phyloP scores from a whole-genome alignment of 2,329 filamentous ascomycete species.

The Colletotrichum lindemuthianum region DNA sequence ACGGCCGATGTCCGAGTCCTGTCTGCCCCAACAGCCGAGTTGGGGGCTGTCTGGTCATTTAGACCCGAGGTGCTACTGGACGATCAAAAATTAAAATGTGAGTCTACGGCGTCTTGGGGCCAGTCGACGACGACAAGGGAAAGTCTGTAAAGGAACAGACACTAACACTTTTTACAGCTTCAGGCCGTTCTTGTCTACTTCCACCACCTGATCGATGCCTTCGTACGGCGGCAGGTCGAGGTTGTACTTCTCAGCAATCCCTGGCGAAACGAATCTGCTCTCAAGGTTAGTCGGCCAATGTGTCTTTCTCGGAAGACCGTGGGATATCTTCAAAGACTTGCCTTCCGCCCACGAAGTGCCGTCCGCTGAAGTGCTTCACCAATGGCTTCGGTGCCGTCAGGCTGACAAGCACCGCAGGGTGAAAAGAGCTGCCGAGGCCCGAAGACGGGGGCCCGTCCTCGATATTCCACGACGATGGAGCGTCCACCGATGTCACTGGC shows the following conservation, averaged over 20 bases:
- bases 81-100: conserved; percentile 2
- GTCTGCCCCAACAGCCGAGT: conserved; percentile 68
- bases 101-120: conserved; percentile 35
- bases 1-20: conserved; percentile 66
- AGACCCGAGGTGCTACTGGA: conserved; percentile 25
- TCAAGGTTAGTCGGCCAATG: conserved; percentile 24
- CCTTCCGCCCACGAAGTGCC: conserved; percentile 92
- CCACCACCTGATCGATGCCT: conserved; percentile 89
- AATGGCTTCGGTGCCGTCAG: conserved; percentile 94
- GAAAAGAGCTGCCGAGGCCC: conserved; percentile 82
- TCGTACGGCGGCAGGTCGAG: conserved; percentile 85
- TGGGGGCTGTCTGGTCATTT: conserved; percentile 66
- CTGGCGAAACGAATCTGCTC: conserved; percentile 78
- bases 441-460: conserved; percentile 82
- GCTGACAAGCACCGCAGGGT: conserved; percentile 83
- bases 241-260: conserved; percentile 85
- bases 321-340: conserved; percentile 50
- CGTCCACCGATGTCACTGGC: conserved; percentile 89
- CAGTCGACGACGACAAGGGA: conserved; percentile 15
- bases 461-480: conserved; percentile 94
- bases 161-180: conserved; percentile 58
- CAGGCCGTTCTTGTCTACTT: conserved; percentile 66
- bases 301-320: not conserved
- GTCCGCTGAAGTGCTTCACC: conserved; percentile 82
- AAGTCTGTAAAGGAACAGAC: not conserved